A percentile compares a stretch with the other conserved stretches of the same genome.
These are phyloP conservation scores for Flagelloscypha sp. DNA, from an alignment of 768 basidiomycete species.

Conservation along the genomic window DNA sequence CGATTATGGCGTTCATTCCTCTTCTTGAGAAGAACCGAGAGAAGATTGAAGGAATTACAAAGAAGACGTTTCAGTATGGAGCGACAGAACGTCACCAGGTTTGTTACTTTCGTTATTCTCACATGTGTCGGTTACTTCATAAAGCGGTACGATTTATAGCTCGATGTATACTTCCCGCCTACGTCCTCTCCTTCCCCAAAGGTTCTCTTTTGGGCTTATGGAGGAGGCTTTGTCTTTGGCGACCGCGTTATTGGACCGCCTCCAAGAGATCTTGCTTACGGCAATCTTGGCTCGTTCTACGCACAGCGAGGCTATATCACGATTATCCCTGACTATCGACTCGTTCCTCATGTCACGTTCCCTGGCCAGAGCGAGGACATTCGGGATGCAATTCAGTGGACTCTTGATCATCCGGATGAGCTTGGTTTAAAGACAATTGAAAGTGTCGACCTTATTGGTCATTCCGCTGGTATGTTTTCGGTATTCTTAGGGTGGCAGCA, in stretches of 20 bases:
- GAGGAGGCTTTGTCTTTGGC: conserved; percentile 53
- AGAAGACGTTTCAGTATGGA: conserved; percentile 52
- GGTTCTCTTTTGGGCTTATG: conserved; percentile 58
- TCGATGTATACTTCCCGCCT: conserved; percentile 60
- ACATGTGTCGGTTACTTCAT: neutral
- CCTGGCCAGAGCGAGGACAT: conserved; percentile 50
- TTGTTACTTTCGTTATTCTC: conserved; percentile 10
- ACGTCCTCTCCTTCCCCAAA: conserved; percentile 16
- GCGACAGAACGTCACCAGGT: conserved; percentile 42
- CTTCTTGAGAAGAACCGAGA: conserved; percentile 38
- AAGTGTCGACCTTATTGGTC: conserved; percentile 44
- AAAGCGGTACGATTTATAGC: conserved; percentile 29
- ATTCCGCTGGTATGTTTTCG: conserved; percentile 66
- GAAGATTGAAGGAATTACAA: conserved; percentile 39
- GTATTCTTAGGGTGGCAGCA: too few relatives aligned
- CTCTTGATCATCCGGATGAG: conserved; percentile 26
- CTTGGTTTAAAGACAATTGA: conserved; percentile 21
- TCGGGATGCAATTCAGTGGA: conserved; percentile 52
- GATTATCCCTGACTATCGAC: conserved; percentile 63
- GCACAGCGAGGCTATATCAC: conserved; percentile 50
- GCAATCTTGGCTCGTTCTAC: conserved; percentile 54
- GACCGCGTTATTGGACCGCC: conserved; percentile 36
- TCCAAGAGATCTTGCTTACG: conserved; percentile 44
- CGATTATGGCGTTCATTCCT: conserved; percentile 39
- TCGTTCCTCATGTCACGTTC: conserved; percentile 49